A percentile compares a stretch with the other conserved stretches of the same genome.
phyloP scores from a whole-genome alignment of 192 early-diverging fungal species.

The Linnemannia zychae region DNA sequence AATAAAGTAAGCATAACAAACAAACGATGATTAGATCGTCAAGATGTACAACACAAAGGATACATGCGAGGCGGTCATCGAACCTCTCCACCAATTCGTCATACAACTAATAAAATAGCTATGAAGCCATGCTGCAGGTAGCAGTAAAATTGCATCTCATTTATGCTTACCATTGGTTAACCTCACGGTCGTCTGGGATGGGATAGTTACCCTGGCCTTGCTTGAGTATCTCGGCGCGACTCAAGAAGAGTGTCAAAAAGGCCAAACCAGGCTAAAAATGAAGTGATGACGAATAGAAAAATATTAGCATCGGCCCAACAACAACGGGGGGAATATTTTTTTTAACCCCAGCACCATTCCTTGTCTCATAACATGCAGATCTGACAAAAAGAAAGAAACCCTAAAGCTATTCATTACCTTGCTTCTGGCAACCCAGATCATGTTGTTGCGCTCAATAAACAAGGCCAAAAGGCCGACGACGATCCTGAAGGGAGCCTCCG shows the following conservation, averaged over 20 bases:
- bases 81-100: neutral
- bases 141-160: slow-evolving; percentile 11
- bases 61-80: neutral
- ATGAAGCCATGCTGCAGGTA: slow-evolving; percentile 1
- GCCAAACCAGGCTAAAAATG: slow-evolving; percentile 78
- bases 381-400: neutral
- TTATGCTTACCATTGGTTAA: slow-evolving; percentile 64
- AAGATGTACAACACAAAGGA: neutral
- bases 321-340: no score
- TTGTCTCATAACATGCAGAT: slow-evolving; percentile 5
- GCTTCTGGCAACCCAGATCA: slow-evolving; percentile 86
- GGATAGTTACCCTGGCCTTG: slow-evolving; percentile 72
- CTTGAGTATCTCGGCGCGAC: slow-evolving; percentile 90
- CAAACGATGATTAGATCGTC: neutral
- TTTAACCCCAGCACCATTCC: neutral
- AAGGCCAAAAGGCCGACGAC: slow-evolving; percentile 85
- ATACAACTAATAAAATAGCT: neutral
- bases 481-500: slow-evolving; percentile 86
- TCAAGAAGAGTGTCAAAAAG: slow-evolving; percentile 91
- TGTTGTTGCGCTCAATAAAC: slow-evolving; percentile 91
- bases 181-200: slow-evolving; percentile 65
- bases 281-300: slow-evolving; percentile 6
- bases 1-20: slow-evolving; percentile 1
- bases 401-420: slow-evolving; percentile 56
- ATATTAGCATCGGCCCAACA: neutral